phyloP scores from a whole-genome alignment of 2,329 filamentous ascomycete species.

The Zasmidium citrigriseum region DNA sequence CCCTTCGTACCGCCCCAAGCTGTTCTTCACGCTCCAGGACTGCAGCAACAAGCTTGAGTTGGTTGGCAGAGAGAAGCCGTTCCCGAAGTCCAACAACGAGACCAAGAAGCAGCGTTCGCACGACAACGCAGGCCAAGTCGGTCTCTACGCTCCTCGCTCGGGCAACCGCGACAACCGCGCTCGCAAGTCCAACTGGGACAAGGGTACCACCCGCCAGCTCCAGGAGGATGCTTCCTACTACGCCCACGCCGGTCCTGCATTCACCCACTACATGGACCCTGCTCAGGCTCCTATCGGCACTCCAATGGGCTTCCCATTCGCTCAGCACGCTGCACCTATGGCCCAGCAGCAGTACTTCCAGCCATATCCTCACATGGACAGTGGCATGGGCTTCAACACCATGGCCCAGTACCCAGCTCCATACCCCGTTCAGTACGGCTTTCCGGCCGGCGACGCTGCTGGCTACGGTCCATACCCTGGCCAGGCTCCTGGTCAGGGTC shows the following conservation, averaged over 20 bases:
- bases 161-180: constrained; percentile 60
- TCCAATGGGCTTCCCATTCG: too few relatives aligned
- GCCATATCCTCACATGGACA: not conserved
- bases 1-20: constrained; percentile 79
- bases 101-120: constrained; percentile 64
- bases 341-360: not conserved
- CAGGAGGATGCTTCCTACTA: constrained; percentile 30
- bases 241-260: constrained; percentile 7
- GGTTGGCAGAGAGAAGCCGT: constrained; percentile 71
- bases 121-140: not conserved
- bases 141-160: not conserved
- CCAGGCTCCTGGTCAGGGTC: not conserved
- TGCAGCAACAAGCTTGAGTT: constrained; percentile 40
- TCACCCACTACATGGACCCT: too few relatives aligned
- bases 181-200: constrained; percentile 76
- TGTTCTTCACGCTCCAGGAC: constrained; percentile 57
- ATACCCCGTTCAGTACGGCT: not conserved
- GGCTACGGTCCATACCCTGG: constrained; percentile 2
- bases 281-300: not conserved
- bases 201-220: constrained; percentile 61
- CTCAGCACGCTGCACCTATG: not conserved
- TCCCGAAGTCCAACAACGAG: constrained; percentile 78
- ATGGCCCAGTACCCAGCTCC: not conserved
- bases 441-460: not conserved
- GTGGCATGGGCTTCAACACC: not conserved